Evolutionary conservation across 2,329 filamentous ascomycete species (phyloP).

Genomic region (Diaporthe vexans): DNA sequence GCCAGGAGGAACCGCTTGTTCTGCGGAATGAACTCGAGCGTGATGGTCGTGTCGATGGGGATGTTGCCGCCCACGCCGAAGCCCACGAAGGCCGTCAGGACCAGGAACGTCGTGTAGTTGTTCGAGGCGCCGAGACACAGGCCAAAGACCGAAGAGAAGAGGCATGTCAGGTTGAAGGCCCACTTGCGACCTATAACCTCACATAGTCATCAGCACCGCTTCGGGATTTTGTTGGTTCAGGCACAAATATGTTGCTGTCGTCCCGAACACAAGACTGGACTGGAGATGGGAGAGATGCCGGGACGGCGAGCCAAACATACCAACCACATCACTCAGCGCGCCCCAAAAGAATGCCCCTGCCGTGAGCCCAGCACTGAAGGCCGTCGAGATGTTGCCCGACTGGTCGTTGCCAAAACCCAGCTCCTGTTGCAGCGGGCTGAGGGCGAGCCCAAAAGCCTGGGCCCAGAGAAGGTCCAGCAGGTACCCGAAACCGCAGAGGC

Average conservation of each 20-base stretch:
- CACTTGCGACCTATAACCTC: slow-evolving; percentile 59
- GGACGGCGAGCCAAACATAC: slow-evolving; percentile 42
- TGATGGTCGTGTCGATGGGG: slow-evolving; percentile 68
- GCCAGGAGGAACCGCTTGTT: slow-evolving; percentile 66
- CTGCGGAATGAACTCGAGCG: slow-evolving; percentile 67
- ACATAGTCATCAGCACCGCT: neutral
- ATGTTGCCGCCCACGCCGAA: slow-evolving; percentile 68
- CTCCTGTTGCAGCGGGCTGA: slow-evolving; percentile 69
- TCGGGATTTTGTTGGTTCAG: neutral
- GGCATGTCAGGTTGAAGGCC: slow-evolving; percentile 71
- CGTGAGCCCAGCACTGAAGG: slow-evolving; percentile 68
- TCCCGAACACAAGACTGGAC: neutral
- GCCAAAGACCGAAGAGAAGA: slow-evolving; percentile 68
- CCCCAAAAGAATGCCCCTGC: slow-evolving; percentile 70
- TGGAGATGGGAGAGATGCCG: neutral
- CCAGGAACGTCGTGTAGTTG: slow-evolving; percentile 64
- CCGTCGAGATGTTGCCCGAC: slow-evolving; percentile 64
- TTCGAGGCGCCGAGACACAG: slow-evolving; percentile 64
- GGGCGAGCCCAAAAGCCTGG: slow-evolving; percentile 68
- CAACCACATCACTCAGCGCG: slow-evolving; percentile 65
- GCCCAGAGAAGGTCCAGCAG: slow-evolving; percentile 70
- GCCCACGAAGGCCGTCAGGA: slow-evolving; percentile 67
- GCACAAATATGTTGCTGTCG: neutral
- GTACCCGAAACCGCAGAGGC: slow-evolving; percentile 67
- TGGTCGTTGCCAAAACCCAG: slow-evolving; percentile 60